Percentiles rank a stretch among this genome's conserved stretches.
phyloP scores from a whole-genome alignment of 768 basidiomycete genomes.

The Coprinopsis cinerea region DNA sequence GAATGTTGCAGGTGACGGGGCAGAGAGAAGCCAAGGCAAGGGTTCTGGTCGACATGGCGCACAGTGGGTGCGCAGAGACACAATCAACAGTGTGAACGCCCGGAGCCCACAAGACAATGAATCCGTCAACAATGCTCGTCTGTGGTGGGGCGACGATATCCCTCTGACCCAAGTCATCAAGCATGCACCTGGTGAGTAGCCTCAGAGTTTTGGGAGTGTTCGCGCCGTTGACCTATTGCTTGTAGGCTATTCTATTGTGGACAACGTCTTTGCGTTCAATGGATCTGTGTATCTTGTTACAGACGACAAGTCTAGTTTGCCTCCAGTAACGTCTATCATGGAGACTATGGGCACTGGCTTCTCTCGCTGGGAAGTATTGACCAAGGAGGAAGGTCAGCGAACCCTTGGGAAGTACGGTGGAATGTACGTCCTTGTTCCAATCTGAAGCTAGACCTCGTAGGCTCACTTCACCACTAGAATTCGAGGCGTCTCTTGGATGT shows the following conservation, averaged over 20 bases:
- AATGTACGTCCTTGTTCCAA: conserved; percentile 30
- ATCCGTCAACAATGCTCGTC: conserved; percentile 45
- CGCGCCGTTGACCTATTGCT: not conserved
- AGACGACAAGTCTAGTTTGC: conserved; percentile 58
- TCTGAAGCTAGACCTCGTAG: conserved; percentile 1
- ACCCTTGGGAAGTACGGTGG: conserved; percentile 49
- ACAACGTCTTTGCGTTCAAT: conserved; percentile 72
- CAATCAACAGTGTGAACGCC: conserved; percentile 21
- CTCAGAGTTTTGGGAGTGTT: conserved; percentile 1
- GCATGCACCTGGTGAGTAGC: conserved; percentile 56
- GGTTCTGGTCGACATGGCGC: conserved; percentile 38
- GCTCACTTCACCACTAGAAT: conserved; percentile 34
- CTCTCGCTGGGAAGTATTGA: conserved; percentile 56
- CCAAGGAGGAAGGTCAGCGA: conserved; percentile 40
- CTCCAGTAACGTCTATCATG: conserved; percentile 46
- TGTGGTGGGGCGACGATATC: conserved; percentile 48
- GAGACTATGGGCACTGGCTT: conserved; percentile 31
- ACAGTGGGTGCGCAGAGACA: conserved; percentile 35
- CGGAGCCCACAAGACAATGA: conserved; percentile 26
- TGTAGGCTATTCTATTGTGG: conserved; percentile 77
- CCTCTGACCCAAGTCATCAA: conserved; percentile 53
- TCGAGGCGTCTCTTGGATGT: conserved; percentile 65
- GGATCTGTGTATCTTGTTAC: conserved; percentile 72
- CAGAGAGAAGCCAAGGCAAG: conserved; percentile 38
- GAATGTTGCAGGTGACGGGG: conserved; percentile 51